These are phyloP conservation scores for Glycine latifolia DNA, from an alignment of 306 rosid genomes.

Conservation along the genomic window DNA sequence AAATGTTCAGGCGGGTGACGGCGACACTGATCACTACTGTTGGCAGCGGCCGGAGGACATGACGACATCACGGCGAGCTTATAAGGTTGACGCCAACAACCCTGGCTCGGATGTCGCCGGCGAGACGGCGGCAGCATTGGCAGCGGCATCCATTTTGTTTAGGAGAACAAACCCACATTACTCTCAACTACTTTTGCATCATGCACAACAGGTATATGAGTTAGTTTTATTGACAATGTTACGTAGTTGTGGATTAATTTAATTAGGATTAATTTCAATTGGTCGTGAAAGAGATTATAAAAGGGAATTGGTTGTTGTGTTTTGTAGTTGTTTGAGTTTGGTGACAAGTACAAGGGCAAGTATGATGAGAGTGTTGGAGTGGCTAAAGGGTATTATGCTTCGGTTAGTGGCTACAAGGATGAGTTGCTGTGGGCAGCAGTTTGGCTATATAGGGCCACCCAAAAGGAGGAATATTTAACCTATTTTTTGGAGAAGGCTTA, in stretches of 20 bases:
- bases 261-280: neutral
- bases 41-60: slow-evolving; percentile 97
- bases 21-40: slow-evolving; percentile 84
- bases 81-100: slow-evolving; percentile 60
- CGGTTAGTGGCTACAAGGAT: slow-evolving; percentile 88
- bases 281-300: neutral
- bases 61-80: slow-evolving; percentile 82
- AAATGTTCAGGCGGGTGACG: slow-evolving; percentile 78
- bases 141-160: slow-evolving; percentile 77
- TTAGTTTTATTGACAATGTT: slow-evolving; percentile 3
- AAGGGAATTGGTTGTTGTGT: slow-evolving; percentile 18
- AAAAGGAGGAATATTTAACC: slow-evolving; percentile 58
- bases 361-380: slow-evolving; percentile 79
- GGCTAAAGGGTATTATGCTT: slow-evolving; percentile 69
- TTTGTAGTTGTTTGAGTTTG: slow-evolving; percentile 82
- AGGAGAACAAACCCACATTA: slow-evolving; percentile 80
- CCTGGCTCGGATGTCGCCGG: slow-evolving; percentile 86
- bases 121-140: slow-evolving; percentile 81
- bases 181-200: slow-evolving; percentile 73
- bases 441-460: slow-evolving; percentile 77
- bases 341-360: slow-evolving; percentile 73
- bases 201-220: slow-evolving; percentile 76
- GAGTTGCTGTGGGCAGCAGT: slow-evolving; percentile 90
- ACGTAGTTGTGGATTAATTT: neutral
- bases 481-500: slow-evolving; percentile 63